Evolutionary conservation across 2,329 filamentous ascomycete species (phyloP), one percentile per base, ranked within the genome.

Genomic region (Monosporascus sp.): DNA sequence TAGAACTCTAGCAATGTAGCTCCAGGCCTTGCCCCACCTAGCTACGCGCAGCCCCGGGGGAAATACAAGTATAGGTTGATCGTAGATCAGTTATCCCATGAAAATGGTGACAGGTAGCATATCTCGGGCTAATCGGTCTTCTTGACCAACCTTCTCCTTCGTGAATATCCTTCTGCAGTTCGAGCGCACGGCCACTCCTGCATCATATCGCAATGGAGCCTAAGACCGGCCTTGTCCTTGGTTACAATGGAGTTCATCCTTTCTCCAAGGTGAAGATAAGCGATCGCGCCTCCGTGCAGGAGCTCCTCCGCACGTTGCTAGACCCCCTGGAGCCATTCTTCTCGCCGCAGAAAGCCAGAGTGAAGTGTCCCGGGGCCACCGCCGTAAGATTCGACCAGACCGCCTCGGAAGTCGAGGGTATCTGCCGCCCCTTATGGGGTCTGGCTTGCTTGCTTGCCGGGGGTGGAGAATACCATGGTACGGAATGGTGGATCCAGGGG

Each of bases 371-470:
- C 1, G 88, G 88, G 5, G 82, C 80, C 15, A 89, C 87, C 0
- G 87, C 87, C 18, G 89, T 89, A 20, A 77, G 87, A 25, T 92
- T 91, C 67, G 89, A 92, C 65, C 85, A 90, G 67, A 81, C 83
- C 1, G 88, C 87, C 8, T 87, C 88, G 2, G 87, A 91, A 64
- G 80, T 92, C 36, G 89, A 93, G 70, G 88, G 88, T 24, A 85
- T 86, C 63, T 86, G 85, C 45, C 81, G 89, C 1, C 88, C 89
- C 0, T 75, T 92, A 49, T 92, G 88, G 88, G 89, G 84, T 1
- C 71, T 92, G 18, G 85, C 86, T 3, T 83, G 85, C 17, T 73
- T 92, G 17, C 74, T 92, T 7, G 87, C 83, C 7, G 87, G 88
- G 7, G 82, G 81, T 6, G 85, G 82, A 49, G 72, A 80, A 39